Conservation (phyloP, 1,139 yeast genomes). For the Geotrichum bryndzae region DNA sequence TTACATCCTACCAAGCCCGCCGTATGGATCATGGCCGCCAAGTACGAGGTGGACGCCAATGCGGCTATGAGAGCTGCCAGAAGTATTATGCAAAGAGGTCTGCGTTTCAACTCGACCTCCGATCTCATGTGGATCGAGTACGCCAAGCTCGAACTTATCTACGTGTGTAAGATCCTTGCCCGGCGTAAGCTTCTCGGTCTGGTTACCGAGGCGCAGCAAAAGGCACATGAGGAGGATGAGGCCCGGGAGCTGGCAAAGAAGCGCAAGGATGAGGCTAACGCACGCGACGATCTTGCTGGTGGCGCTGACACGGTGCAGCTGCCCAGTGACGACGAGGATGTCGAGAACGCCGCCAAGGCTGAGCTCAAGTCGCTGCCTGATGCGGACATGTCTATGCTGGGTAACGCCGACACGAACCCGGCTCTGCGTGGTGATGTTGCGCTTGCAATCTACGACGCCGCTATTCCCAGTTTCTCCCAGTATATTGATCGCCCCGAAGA, state of each 20-base stretch:
- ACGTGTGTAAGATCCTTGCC: constrained; percentile 74
- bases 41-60: constrained; percentile 83
- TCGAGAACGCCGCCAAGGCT: constrained; percentile 23
- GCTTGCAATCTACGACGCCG: constrained; percentile 71
- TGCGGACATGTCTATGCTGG: constrained; percentile 79
- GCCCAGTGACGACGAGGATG: constrained; percentile 27
- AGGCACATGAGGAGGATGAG: constrained; percentile 46
- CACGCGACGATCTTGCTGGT: constrained; percentile 10
- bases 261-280: constrained; percentile 27
- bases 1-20: constrained; percentile 86
- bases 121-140: constrained; percentile 71
- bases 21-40: constrained; percentile 94
- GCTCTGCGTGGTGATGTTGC: constrained; percentile 89
- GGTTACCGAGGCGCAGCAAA: constrained; percentile 64
- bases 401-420: constrained; percentile 80
- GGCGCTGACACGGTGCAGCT: constrained; percentile 10
- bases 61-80: constrained; percentile 89
- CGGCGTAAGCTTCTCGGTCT: constrained; percentile 79
- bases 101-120: constrained; percentile 76
- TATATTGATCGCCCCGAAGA: constrained; percentile 10
- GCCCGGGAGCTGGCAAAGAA: constrained; percentile 24
- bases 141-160: constrained; percentile 80
- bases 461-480: constrained; percentile 29
- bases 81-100: constrained; percentile 73
- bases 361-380: constrained; percentile 74